Evolutionary conservation across 495 filamentous ascomycete genomes (phyloP), one percentile per base, ranked within the genome.

Genomic region (Podospora pseudoanserina): DNA sequence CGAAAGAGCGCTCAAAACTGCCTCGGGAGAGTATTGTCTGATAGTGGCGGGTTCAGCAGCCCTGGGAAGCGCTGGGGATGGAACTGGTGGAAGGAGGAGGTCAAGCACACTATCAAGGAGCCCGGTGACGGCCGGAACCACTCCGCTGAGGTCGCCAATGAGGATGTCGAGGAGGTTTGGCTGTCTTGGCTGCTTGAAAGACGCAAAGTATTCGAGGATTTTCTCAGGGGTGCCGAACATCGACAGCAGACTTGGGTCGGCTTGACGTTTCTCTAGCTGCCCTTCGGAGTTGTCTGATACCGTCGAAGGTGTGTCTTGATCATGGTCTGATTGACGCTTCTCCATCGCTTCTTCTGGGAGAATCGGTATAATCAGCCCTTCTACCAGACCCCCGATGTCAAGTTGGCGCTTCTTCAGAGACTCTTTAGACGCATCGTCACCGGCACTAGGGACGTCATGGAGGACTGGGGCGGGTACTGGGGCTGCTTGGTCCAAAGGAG

Each of bases 71-170:
- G 9, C 19, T 28, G 18, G 11, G 2, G 13, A 9, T 32, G 34
- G 61, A n/a, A 32, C 4, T n/a, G 61, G 30, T 34, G 61, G 61
- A 49, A 63, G 61, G 18, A 63, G 32, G 34, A 49, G 16, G 16
- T 23, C 61, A 32, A 63, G 61, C 9, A 63, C 61, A 13, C 30
- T 6, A 15, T 63, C 61, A 28, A 63, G 61, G 20, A 63, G 34
- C 4, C 32, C 19, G 11, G 30, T 32, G 28, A 63, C 61, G 32
- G 28, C 30, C n/a, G 61, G 61, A 20, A 63, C 16, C 15, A 63
- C 61, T 39, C 19, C 19, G 18, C 55, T 58, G n/a, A 58, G 55
- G n/a, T 58, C 23, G 55, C 23, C 55, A 23, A 58, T 58, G 55
- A 58, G 55, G n/a, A 19, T 13, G 18, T 58, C 55, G 55, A 58